Conservation (phyloP, 176 grass and related monocot genomes). For the Oryza meyeriana region DNA sequence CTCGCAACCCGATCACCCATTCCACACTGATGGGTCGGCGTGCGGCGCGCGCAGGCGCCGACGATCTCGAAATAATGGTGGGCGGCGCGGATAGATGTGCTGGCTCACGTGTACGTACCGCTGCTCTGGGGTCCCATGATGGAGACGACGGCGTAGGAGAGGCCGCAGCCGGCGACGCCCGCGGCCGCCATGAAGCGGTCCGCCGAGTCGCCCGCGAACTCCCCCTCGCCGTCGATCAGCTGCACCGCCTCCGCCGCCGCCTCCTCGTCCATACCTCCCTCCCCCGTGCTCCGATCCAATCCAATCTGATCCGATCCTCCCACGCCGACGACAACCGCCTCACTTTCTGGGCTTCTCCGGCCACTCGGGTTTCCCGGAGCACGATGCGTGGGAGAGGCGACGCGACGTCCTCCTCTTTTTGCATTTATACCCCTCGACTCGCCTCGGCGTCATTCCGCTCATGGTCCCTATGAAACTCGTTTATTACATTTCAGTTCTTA, state of each 20-base stretch:
- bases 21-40: no score
- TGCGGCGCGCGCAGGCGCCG: no score
- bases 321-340: conserved; percentile 6
- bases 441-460: background rate
- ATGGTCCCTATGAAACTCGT: background rate
- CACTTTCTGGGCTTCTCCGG: conserved; percentile 25
- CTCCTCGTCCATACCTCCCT: conserved; percentile 16
- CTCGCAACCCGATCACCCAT: no score
- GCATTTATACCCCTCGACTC: conserved; percentile 11
- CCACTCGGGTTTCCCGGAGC: conserved; percentile 40
- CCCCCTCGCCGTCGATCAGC: conserved; percentile 62
- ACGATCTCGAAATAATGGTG: no score
- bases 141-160: conserved; percentile 73
- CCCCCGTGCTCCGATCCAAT: no score
- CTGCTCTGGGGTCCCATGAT: conserved; percentile 73
- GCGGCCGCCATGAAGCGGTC: conserved; percentile 57
- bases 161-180: conserved; percentile 41
- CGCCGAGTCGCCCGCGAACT: conserved; percentile 39
- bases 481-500: background rate
- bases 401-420: background rate
- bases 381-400: conserved; percentile 13
- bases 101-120: conserved; percentile 18
- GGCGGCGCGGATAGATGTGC: no score
- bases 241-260: conserved; percentile 37
- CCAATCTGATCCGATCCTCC: no score